Conservation (phyloP, 2,329 filamentous ascomycete species). For the Sporothrix dimorphospora region DNA sequence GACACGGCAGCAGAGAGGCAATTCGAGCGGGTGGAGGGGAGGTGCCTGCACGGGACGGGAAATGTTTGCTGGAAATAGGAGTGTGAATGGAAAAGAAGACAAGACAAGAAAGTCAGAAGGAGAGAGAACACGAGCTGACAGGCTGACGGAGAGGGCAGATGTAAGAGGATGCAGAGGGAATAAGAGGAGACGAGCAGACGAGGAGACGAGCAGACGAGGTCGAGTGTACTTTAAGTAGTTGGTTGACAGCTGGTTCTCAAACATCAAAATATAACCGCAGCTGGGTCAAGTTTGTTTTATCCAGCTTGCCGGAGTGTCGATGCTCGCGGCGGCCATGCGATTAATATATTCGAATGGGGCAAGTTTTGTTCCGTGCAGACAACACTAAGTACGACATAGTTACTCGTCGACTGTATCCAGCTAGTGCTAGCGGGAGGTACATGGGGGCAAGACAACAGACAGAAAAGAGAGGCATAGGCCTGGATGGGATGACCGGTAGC, state of each 20-base stretch:
- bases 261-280: constrained; percentile 15
- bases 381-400: neutral
- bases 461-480: neutral
- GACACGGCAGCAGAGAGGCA: neutral
- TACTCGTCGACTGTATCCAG: neutral
- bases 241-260: neutral
- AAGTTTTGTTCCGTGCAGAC: neutral
- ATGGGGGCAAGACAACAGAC: neutral
- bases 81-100: neutral
- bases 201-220: neutral
- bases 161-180: neutral
- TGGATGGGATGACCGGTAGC: neutral
- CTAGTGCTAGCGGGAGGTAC: neutral
- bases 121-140: neutral
- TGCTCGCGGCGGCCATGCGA: constrained; percentile 1
- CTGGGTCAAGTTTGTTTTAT: neutral
- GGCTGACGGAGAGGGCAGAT: neutral
- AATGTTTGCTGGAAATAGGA: neutral
- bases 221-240: neutral
- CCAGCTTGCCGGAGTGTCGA: constrained; percentile 14
- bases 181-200: neutral
- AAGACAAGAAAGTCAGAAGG: neutral
- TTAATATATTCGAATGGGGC: neutral
- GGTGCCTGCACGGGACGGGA: neutral
- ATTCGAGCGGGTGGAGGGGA: neutral